Base-by-base conservation (phyloP, 306 rosid genomes). In the Ormosia semicastrata region DNA sequence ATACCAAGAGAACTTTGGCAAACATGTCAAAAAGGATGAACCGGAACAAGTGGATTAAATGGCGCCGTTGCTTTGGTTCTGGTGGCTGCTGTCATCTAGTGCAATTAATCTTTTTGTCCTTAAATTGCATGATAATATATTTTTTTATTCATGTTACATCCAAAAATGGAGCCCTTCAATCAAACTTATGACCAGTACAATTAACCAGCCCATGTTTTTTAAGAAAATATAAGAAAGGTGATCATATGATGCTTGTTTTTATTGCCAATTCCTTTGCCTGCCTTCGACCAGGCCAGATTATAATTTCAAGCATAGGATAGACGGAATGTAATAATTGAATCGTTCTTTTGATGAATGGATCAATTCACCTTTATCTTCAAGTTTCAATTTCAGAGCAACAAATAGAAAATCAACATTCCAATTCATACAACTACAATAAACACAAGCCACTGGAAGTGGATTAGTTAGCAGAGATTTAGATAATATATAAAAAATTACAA, bases 371-470 rank as follows among this genome's bases (percentile, higher is more conserved):
- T 70, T 44, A 3, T 39, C 36, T 54, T 39, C 40, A 15, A 54
- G 40, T n/a, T 47, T 13, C 30, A 33, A 46, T 62, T 44, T 29
- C 50, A 63, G 17, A 17, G 32, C 10, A 39, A 44, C 15, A 50
- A 63, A 66, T 18, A 53, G 13, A 69, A 78, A 67, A 30, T 62
- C 52, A 65, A 56, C 54, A 54, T 65, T 83, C 37, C 46, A 78
- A 71, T 84, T 79, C 3, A 66, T 39, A 78, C 56, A 33, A 8
- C 57, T 43, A 18, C 33, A 50, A 13, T 12, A 7, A 7, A 66
- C 34, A 56, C 37, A 29, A 8, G 7, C 5, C 50, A 40, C 3
- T 46, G 14, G 13, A 2, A 49, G 49, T 65, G 54, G 52, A 37
- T n/a, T 50, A 36, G 41, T 37, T 77, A 39, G 40, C 70, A 8